phyloP scores from a whole-genome alignment of 345 rosid species.

The Eucalyptus pumila region DNA sequence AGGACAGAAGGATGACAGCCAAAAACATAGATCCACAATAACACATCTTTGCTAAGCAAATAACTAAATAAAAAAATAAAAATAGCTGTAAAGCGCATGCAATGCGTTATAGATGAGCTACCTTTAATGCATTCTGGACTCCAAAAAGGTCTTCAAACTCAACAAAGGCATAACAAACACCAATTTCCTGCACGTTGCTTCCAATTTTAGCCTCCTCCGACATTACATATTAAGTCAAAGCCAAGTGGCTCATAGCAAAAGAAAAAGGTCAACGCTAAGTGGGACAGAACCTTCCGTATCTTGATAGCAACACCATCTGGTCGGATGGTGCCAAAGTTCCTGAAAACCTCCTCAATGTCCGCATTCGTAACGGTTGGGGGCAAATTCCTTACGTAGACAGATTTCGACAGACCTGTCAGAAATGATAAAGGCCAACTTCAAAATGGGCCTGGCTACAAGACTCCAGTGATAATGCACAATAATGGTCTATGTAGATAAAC shows the following conservation, averaged over 20 bases:
- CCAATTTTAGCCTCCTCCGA: neutral
- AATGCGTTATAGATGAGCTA: neutral
- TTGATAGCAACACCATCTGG: constrained; percentile 88
- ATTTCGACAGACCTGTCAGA: constrained; percentile 70
- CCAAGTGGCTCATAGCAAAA: neutral
- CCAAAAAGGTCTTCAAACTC: constrained; percentile 84
- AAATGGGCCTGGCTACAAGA: neutral
- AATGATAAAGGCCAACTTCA: neutral
- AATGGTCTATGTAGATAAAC: neutral
- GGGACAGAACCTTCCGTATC: constrained; percentile 60
- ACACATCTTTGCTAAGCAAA: neutral
- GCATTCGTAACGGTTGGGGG: constrained; percentile 64
- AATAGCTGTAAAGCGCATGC: neutral
- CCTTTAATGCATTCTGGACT: constrained; percentile 92
- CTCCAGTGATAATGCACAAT: constrained; percentile 8
- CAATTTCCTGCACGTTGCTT: constrained; percentile 50
- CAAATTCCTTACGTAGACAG: constrained; percentile 93
- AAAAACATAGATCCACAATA: neutral
- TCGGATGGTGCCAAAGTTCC: constrained; percentile 70
- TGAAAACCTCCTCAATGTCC: constrained; percentile 84
- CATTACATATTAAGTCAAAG: neutral
- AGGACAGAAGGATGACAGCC: neutral
- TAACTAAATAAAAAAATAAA: neutral
- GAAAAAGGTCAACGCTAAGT: neutral
- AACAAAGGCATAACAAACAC: constrained; percentile 93